phyloP scores from a whole-genome alignment of 495 filamentous ascomycete genomes.

The Paragyromitra xinjiangensis region DNA sequence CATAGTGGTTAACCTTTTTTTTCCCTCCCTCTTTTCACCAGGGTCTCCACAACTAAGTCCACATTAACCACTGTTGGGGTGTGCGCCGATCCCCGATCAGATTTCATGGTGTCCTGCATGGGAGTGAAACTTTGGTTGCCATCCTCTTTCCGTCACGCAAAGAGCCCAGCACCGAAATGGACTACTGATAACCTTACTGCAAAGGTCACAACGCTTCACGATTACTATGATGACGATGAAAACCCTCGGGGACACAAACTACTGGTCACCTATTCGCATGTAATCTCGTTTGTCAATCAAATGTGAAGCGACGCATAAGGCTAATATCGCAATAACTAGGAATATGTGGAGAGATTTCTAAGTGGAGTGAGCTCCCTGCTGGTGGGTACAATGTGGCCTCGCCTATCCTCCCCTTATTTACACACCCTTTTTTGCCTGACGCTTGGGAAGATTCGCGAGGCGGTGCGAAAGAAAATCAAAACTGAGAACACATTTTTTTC shows the following conservation, averaged over 20 bases:
- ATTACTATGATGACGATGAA: neutral
- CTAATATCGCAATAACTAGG: slow-evolving; percentile 13
- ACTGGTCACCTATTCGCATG: slow-evolving; percentile 1
- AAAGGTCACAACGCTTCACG: slow-evolving; percentile 15
- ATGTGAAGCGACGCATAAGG: slow-evolving; percentile 15
- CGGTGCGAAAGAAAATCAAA: slow-evolving; percentile 5
- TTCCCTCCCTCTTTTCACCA: neutral
- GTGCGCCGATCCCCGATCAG: slow-evolving; percentile 22
- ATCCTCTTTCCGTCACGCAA: neutral
- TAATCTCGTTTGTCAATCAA: slow-evolving; percentile 25
- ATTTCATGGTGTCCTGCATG: slow-evolving; percentile 20
- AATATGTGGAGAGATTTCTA: neutral
- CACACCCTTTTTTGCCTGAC: slow-evolving; percentile 5
- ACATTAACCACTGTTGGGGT: slow-evolving; percentile 25
- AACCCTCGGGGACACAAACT: slow-evolving; percentile 1
- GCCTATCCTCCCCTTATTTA: slow-evolving; percentile 24
- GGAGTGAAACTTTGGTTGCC: slow-evolving; percentile 27
- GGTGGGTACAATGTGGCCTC: slow-evolving; percentile 4
- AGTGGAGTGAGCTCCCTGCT: slow-evolving; percentile 21
- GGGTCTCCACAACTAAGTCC: neutral
- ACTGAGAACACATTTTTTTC: neutral
- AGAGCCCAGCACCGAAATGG: neutral
- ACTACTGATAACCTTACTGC: neutral
- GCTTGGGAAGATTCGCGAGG: slow-evolving; percentile 10
- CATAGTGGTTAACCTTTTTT: neutral